phyloP scores from a whole-genome alignment of 2,329 filamentous ascomycete genomes.

The Tolypocladium album region DNA sequence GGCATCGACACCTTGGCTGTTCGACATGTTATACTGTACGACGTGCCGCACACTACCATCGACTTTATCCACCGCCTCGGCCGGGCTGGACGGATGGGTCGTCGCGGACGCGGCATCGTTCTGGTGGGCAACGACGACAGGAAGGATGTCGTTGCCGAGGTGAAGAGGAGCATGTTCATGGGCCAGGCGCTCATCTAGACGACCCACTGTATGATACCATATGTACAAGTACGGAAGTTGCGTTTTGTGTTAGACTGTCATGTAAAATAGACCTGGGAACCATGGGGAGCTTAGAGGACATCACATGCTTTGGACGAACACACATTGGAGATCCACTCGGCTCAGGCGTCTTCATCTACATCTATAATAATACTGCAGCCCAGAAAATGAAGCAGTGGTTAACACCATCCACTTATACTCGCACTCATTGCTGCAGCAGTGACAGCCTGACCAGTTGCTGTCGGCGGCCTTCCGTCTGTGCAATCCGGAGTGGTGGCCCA shows the following conservation, averaged over 20 bases:
- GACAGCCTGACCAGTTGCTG: not conserved
- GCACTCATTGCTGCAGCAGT: not conserved
- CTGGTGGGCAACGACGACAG: conserved; percentile 83
- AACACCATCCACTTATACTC: too few species aligned
- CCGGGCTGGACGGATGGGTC: conserved; percentile 83
- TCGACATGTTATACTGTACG: conserved; percentile 83
- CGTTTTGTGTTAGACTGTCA: not conserved
- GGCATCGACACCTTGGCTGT: conserved; percentile 93
- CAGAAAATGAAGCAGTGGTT: too few species aligned
- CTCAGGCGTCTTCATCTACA: not conserved
- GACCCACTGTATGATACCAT: not conserved
- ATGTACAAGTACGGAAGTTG: not conserved
- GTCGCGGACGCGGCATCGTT: conserved; percentile 80
- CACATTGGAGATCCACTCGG: not conserved
- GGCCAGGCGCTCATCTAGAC: conserved; percentile 58
- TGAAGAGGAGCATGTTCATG: conserved; percentile 80
- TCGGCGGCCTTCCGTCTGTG: too few species aligned
- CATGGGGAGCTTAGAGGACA: not conserved
- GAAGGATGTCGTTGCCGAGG: conserved; percentile 82
- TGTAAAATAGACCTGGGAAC: not conserved
- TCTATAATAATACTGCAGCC: too few species aligned
- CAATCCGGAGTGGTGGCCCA: not conserved
- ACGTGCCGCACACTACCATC: conserved; percentile 95
- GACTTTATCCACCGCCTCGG: conserved; percentile 97
- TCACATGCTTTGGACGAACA: not conserved